phyloP scores from a whole-genome alignment of 2,329 filamentous ascomycete genomes.

The Aspergillus sp. region DNA sequence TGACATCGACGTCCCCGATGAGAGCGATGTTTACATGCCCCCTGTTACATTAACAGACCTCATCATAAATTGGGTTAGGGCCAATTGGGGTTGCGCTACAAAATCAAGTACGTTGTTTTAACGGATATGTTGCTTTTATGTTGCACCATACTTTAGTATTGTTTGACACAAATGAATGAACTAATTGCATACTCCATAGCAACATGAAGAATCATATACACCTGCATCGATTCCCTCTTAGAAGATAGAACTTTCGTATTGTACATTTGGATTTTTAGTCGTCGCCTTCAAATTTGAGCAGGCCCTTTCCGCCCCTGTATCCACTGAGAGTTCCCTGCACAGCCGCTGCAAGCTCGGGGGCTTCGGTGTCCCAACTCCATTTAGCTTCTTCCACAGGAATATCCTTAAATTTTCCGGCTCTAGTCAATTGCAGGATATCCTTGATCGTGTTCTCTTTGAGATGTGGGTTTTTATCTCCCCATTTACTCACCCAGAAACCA shows the following conservation, averaged over 20 bases:
- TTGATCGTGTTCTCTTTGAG: slow-evolving; percentile 79
- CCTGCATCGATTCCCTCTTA: background rate
- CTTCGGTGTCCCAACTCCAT: slow-evolving; percentile 81
- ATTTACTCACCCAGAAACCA: slow-evolving; percentile 93
- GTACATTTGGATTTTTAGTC: slow-evolving; percentile 27
- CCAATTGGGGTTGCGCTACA: slow-evolving; percentile 50
- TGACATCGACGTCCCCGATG: slow-evolving; percentile 46
- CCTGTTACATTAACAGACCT: slow-evolving; percentile 57
- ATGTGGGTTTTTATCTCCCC: slow-evolving; percentile 73
- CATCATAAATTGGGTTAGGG: slow-evolving; percentile 59
- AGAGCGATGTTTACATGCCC: slow-evolving; percentile 54
- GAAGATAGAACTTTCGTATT: slow-evolving; percentile 3
- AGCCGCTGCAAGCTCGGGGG: slow-evolving; percentile 65
- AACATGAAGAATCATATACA: background rate
- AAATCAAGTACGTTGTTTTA: background rate
- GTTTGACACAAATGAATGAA: background rate
- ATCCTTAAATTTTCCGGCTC: slow-evolving; percentile 76
- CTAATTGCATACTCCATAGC: background rate
- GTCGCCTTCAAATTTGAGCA: slow-evolving; percentile 72
- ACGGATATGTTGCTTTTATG: background rate
- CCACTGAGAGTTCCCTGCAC: slow-evolving; percentile 82
- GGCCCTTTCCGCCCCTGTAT: slow-evolving; percentile 82
- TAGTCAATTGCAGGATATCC: slow-evolving; percentile 75
- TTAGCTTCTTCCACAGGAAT: slow-evolving; percentile 76
- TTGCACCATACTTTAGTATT: background rate